phyloP scores from a whole-genome alignment of 2,329 filamentous ascomycete genomes.

The Pyrenochaeta sp. region DNA sequence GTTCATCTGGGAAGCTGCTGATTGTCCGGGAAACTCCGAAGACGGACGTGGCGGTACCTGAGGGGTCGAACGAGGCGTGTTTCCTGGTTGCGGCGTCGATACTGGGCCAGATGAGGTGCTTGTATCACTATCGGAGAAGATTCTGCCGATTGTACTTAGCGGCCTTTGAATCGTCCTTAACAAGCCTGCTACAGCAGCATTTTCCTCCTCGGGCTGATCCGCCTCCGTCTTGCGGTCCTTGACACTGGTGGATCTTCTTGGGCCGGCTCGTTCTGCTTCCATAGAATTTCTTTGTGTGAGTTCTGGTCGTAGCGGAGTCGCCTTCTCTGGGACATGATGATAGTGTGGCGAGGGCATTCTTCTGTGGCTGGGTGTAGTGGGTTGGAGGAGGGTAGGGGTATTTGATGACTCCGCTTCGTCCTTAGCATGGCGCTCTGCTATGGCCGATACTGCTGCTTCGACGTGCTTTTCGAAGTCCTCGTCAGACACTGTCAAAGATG shows the following conservation, averaged over 20 bases:
- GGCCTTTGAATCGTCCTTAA: constrained; percentile 91
- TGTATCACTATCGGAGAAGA: constrained; percentile 78
- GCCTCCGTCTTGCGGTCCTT: constrained; percentile 42
- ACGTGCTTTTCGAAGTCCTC: constrained; percentile 96
- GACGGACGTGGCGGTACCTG: constrained; percentile 55
- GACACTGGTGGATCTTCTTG: constrained; percentile 64
- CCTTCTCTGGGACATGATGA: constrained; percentile 58
- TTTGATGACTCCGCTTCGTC: constrained; percentile 30
- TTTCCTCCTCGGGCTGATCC: constrained; percentile 68
- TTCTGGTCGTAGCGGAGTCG: constrained; percentile 62
- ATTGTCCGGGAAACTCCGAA: constrained; percentile 35
- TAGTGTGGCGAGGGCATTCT: constrained; percentile 54
- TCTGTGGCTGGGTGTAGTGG: constrained; percentile 39
- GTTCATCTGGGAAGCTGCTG: constrained; percentile 2
- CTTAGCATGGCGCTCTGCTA: constrained; percentile 84
- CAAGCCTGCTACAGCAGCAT: constrained; percentile 82
- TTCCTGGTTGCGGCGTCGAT: constrained; percentile 57
- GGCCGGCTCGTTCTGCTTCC: constrained; percentile 67
- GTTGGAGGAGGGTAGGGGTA: constrained; percentile 24
- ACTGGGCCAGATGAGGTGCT: constrained; percentile 43
- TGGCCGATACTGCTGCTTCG: constrained; percentile 94
- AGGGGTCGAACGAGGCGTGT: constrained; percentile 61
- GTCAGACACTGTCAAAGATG: constrained; percentile 89
- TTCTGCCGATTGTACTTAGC: constrained; percentile 88
- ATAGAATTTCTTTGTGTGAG: constrained; percentile 67